These are phyloP conservation scores for Calonectria naviculata DNA, from an alignment of 2,329 filamentous ascomycete genomes.

Conservation along the genomic window DNA sequence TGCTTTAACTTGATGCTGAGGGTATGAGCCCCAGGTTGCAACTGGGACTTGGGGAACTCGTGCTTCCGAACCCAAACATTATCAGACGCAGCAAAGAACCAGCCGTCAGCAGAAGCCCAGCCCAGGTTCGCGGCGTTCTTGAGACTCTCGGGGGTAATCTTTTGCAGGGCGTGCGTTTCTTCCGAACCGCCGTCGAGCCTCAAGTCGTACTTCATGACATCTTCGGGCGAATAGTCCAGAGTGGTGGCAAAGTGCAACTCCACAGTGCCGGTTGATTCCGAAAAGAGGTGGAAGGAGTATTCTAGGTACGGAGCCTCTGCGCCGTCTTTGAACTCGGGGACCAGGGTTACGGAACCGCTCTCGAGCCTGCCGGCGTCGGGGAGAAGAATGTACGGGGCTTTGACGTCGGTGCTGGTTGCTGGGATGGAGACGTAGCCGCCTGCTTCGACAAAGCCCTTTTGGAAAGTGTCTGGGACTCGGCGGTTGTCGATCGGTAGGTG, in stretches of 20 bases:
- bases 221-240: slow-evolving; percentile 22
- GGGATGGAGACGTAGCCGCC: slow-evolving; percentile 56
- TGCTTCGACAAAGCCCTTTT: slow-evolving; percentile 68
- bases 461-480: slow-evolving; percentile 59
- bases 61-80: slow-evolving; percentile 28
- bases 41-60: neutral
- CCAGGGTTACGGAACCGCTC: slow-evolving; percentile 24
- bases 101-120: slow-evolving; percentile 30
- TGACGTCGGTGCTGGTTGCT: neutral
- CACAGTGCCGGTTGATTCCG: neutral
- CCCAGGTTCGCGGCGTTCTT: slow-evolving; percentile 28
- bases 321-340: neutral
- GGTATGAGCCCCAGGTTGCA: slow-evolving; percentile 6
- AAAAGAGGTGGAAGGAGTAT: slow-evolving; percentile 30
- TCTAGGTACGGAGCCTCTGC: neutral
- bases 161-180: slow-evolving; percentile 9
- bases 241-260: slow-evolving; percentile 27
- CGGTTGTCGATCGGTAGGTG: slow-evolving; percentile 67
- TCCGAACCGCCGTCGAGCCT: neutral
- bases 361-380: slow-evolving; percentile 27
- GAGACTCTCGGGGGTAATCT: slow-evolving; percentile 20
- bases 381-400: slow-evolving; percentile 15
- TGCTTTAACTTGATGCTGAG: slow-evolving; percentile 15
- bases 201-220: slow-evolving; percentile 21
- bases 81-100: slow-evolving; percentile 32